Evolutionary conservation across 129 eudicot species (phyloP).

Genomic region (Centaurea solstitialis): DNA sequence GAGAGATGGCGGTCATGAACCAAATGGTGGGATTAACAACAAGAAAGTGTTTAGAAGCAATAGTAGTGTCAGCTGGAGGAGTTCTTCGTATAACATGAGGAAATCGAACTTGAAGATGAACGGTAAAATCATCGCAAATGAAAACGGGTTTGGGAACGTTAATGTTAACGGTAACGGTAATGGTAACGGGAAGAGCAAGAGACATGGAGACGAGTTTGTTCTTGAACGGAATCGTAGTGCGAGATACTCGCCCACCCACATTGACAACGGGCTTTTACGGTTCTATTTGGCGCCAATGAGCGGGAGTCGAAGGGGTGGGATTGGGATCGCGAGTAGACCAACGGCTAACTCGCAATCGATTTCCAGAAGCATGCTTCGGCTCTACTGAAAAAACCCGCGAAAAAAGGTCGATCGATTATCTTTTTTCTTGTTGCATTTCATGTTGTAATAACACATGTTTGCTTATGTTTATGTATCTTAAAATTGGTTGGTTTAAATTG

Average conservation of each 20-base stretch:
- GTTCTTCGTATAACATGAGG: slow-evolving; percentile 45
- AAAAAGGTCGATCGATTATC: slow-evolving; percentile 32
- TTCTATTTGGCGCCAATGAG: slow-evolving; percentile 89
- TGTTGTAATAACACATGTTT: slow-evolving; percentile 33
- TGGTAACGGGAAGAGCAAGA: slow-evolving; percentile 28
- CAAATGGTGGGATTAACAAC: slow-evolving; percentile 40
- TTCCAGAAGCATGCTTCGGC: slow-evolving; percentile 66
- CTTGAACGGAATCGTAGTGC: slow-evolving; percentile 87
- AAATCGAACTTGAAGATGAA: slow-evolving; percentile 43
- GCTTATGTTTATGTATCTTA: slow-evolving; percentile 20
- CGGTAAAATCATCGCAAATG: slow-evolving; percentile 35
- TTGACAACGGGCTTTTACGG: slow-evolving; percentile 78
- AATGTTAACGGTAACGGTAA: slow-evolving; percentile 30
- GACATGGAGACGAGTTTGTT: slow-evolving; percentile 56
- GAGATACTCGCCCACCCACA: slow-evolving; percentile 73
- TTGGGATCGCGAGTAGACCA: slow-evolving; percentile 36
- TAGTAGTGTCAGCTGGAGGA: slow-evolving; percentile 93
- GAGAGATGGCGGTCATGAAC: slow-evolving; percentile 32
- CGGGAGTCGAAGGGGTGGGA: slow-evolving; percentile 70
- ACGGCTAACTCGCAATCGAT: slow-evolving; percentile 60
- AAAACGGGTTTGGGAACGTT: slow-evolving; percentile 22
- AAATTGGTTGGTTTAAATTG: slow-evolving; percentile 40
- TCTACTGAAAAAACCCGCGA: slow-evolving; percentile 46
- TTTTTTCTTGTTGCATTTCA: slow-evolving; percentile 29
- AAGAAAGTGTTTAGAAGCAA: slow-evolving; percentile 64